Evolutionary conservation across 108 stramenopile genomes (phyloP).

Genomic region (Cyclotella atomus): DNA sequence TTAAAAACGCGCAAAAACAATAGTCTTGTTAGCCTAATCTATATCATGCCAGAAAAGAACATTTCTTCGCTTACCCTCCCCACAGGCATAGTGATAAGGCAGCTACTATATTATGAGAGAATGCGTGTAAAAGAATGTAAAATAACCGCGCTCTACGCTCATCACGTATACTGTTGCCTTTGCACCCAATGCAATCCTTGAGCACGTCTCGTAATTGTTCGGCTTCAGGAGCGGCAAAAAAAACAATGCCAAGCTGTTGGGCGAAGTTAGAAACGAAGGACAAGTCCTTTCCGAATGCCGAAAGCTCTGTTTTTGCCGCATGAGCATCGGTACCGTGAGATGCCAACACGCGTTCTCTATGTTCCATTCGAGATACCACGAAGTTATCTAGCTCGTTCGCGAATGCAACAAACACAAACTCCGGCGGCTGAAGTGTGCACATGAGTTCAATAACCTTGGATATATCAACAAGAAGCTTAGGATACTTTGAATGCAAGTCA

Average conservation of each 20-base stretch:
- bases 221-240: slow-evolving; percentile 75
- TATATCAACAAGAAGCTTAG: slow-evolving; percentile 68
- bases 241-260: slow-evolving; percentile 79
- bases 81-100: slow-evolving; percentile 79
- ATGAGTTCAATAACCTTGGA: slow-evolving; percentile 79
- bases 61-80: slow-evolving; percentile 61
- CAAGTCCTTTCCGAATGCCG: slow-evolving; percentile 58
- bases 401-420: slow-evolving; percentile 86
- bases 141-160: slow-evolving; percentile 64
- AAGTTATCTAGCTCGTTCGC: slow-evolving; percentile 79
- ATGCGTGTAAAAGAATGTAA: slow-evolving; percentile 80
- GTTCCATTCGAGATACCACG: slow-evolving; percentile 34
- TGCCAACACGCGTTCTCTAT: slow-evolving; percentile 21
- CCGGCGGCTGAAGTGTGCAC: slow-evolving; percentile 87
- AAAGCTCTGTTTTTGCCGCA: slow-evolving; percentile 33
- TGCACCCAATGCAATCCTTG: slow-evolving; percentile 71
- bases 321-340: slow-evolving; percentile 33
- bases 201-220: slow-evolving; percentile 59
- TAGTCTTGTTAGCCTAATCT: too few relatives aligned
- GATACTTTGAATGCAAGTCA: slow-evolving; percentile 70
- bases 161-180: slow-evolving; percentile 51
- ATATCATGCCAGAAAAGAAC: too few relatives aligned
- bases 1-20: too few relatives aligned
- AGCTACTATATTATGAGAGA: slow-evolving; percentile 80
- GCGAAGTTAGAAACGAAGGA: slow-evolving; percentile 85